Conservation (phyloP, 352 stramenopile genomes). For the Globisporangium okanoganense region DNA sequence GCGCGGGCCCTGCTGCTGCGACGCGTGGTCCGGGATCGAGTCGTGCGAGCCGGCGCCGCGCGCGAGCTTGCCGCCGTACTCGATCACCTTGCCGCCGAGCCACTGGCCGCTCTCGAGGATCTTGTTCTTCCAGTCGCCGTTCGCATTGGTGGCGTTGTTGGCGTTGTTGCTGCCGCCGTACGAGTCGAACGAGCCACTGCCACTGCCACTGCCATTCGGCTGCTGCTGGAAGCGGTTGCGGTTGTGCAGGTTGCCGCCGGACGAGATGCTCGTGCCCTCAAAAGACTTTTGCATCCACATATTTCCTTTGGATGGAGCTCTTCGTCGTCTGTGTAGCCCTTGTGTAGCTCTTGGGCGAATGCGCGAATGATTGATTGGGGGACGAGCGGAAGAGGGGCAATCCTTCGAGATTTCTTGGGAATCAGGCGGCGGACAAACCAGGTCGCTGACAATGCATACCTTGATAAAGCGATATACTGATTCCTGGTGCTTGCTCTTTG, state of each 20-base stretch:
- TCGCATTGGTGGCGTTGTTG: background rate
- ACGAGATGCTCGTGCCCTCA: constrained; percentile 32
- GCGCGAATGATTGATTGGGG: background rate
- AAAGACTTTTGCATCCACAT: constrained; percentile 73
- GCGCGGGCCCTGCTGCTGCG: constrained; percentile 34
- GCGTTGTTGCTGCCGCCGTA: constrained; percentile 24
- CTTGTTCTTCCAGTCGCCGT: constrained; percentile 67
- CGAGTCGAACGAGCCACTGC: constrained; percentile 24
- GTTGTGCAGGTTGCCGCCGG: constrained; percentile 40
- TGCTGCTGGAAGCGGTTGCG: constrained; percentile 33
- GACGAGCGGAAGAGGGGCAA: background rate
- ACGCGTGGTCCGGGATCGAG: constrained; percentile 41
- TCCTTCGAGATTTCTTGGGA: background rate
- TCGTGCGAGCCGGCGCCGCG: constrained; percentile 34
- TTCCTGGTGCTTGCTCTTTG: background rate
- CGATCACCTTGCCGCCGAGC: constrained; percentile 70
- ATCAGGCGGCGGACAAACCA: background rate
- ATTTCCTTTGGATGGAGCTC: background rate
- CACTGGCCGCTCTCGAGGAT: constrained; percentile 67
- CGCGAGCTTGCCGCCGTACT: constrained; percentile 56
- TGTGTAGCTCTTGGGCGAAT: background rate
- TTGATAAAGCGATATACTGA: background rate
- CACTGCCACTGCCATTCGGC: background rate
- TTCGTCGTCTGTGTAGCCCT: background rate
- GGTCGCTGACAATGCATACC: background rate